A percentile compares a stretch with the other conserved stretches of the same genome.
These are phyloP conservation scores for Paraphaeosphaeria sporulosa DNA, from an alignment of 2,329 filamentous ascomycete genomes.

Conservation along the genomic window DNA sequence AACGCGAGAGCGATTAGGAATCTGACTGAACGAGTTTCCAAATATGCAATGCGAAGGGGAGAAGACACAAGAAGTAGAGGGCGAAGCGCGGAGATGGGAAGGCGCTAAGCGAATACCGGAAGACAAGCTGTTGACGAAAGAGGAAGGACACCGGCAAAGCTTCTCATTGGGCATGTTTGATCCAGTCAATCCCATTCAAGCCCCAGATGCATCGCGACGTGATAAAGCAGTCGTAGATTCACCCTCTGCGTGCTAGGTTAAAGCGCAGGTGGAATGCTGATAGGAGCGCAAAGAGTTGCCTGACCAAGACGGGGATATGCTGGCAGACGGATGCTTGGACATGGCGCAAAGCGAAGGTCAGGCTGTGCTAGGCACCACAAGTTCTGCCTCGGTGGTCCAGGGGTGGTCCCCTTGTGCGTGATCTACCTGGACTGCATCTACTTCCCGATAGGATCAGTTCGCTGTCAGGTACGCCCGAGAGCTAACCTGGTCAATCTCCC, in stretches of 20 bases:
- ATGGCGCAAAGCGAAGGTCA: background rate
- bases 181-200: conserved; percentile 1
- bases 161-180: conserved; percentile 22
- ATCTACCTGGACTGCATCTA: conserved; percentile 11
- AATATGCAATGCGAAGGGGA: conserved; percentile 2
- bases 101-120: conserved; percentile 31
- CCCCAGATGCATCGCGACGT: background rate
- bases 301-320: background rate
- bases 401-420: conserved; percentile 10
- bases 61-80: background rate
- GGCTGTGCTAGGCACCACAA: conserved; percentile 1
- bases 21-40: background rate
- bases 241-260: background rate
- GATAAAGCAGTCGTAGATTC: background rate
- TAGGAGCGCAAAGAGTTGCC: background rate
- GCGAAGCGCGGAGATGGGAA: conserved; percentile 5
- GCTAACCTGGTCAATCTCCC: background rate
- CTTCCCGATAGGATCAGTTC: conserved; percentile 8
- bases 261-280: background rate
- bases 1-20: background rate
- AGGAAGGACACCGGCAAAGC: conserved; percentile 26
- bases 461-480: conserved; percentile 13
- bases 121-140: conserved; percentile 23
- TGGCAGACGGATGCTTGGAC: background rate
- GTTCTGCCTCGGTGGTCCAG: background rate